Evolutionary conservation across 805 yeast genomes (phyloP).

Genomic region (Helenozyma rhizophorensis): DNA sequence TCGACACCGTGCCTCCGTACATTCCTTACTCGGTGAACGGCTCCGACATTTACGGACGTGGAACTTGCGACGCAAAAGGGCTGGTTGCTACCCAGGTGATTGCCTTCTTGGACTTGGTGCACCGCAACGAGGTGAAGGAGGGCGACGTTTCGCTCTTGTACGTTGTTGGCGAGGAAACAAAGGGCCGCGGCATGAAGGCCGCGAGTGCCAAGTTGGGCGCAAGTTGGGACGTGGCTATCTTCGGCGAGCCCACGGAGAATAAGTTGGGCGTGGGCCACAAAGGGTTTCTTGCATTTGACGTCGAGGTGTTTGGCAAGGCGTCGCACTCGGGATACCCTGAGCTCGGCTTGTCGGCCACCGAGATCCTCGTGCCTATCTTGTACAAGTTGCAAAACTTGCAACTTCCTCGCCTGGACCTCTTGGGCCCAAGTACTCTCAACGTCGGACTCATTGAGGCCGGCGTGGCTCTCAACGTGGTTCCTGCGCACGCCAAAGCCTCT

Average conservation of each 20-base stretch:
- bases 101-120: conserved; percentile 46
- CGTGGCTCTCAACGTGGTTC: conserved; percentile 62
- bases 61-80: conserved; percentile 68
- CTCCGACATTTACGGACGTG: conserved; percentile 57
- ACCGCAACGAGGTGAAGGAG: conserved; percentile 32
- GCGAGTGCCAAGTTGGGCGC: conserved; percentile 39
- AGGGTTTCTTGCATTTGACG: conserved; percentile 44
- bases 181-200: conserved; percentile 57
- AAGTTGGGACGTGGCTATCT: conserved; percentile 57
- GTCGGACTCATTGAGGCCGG: conserved; percentile 58
- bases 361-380: conserved; percentile 49
- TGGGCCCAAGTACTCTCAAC: conserved; percentile 62
- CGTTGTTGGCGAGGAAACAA: conserved; percentile 71
- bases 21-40: conserved; percentile 48
- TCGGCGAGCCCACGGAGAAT: conserved; percentile 74
- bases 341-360: conserved; percentile 60
- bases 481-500: conserved; percentile 51
- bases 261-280: conserved; percentile 69
- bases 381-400: conserved; percentile 38
- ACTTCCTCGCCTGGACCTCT: conserved; percentile 47
- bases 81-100: conserved; percentile 61
- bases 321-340: conserved; percentile 71
- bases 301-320: conserved; percentile 51
- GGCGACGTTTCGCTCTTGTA: conserved; percentile 58
- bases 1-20: conserved; percentile 71